Conservation (phyloP, 2,329 filamentous ascomycete species). For the Cladophialophora exuberans region DNA sequence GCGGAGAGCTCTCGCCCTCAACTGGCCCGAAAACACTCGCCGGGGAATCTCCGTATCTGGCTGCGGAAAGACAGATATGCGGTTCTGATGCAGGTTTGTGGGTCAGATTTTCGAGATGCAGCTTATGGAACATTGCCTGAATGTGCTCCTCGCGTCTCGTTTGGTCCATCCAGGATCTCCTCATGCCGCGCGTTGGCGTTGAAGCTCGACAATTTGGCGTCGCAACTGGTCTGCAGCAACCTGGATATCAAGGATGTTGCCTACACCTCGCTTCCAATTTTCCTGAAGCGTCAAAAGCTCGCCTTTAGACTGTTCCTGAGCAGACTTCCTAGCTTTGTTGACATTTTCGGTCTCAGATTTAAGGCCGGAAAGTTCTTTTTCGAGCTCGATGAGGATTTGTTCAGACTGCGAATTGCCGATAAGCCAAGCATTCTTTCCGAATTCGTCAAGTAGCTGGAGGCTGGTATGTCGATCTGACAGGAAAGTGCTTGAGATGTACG, state of each 20-base stretch:
- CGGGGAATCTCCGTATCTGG: constrained; percentile 23
- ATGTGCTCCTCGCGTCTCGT: neutral
- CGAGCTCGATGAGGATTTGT: constrained; percentile 67
- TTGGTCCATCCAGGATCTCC: neutral
- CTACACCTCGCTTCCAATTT: constrained; percentile 77
- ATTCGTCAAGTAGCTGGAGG: constrained; percentile 74
- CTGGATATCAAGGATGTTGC: constrained; percentile 82
- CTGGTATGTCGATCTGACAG: constrained; percentile 60
- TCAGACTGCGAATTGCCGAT: constrained; percentile 81
- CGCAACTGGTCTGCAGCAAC: constrained; percentile 76
- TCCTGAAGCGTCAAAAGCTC: constrained; percentile 77
- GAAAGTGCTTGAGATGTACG: constrained; percentile 63
- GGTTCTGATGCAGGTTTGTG: constrained; percentile 5
- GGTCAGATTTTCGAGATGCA: neutral
- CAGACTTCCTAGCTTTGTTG: constrained; percentile 68
- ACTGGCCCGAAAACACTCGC: constrained; percentile 18
- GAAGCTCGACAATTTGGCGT: constrained; percentile 65
- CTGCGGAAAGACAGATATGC: constrained; percentile 2
- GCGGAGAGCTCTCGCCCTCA: constrained; percentile 20
- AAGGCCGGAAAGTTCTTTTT: constrained; percentile 71
- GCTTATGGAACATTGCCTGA: constrained; percentile 4
- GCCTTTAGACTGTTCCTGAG: constrained; percentile 71
- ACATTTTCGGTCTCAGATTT: constrained; percentile 73
- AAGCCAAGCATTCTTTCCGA: constrained; percentile 91
- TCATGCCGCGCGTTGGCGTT: constrained; percentile 13